phyloP scores from a whole-genome alignment of 306 rosid species.

The Abrus pulchellus region DNA sequence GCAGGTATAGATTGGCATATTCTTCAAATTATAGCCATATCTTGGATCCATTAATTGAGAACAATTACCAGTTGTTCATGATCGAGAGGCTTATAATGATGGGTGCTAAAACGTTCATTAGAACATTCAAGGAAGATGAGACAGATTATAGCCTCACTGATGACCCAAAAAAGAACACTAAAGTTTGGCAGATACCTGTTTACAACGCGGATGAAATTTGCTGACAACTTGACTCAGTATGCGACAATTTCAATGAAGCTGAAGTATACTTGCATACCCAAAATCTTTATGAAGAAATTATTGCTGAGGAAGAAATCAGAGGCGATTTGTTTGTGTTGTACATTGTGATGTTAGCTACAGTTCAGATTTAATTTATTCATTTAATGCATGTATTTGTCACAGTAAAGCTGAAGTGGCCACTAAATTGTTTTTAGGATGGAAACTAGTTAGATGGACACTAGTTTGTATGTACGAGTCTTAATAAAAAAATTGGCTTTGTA shows the following conservation, averaged over 20 bases:
- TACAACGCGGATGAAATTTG: slow-evolving; percentile 69
- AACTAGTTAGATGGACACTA: not conserved
- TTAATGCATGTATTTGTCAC: slow-evolving; percentile 32
- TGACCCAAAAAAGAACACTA: slow-evolving; percentile 95
- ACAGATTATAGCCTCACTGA: slow-evolving; percentile 81
- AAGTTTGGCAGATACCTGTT: slow-evolving; percentile 87
- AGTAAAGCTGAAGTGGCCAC: slow-evolving; percentile 36
- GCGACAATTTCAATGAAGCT: slow-evolving; percentile 3
- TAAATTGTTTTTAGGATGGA: not conserved
- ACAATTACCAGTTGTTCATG: slow-evolving; percentile 91
- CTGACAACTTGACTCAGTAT: slow-evolving; percentile 45
- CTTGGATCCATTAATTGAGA: slow-evolving; percentile 64
- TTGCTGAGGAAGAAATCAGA: slow-evolving; percentile 36
- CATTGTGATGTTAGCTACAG: slow-evolving; percentile 50
- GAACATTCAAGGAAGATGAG: slow-evolving; percentile 83
- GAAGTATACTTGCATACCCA: slow-evolving; percentile 1
- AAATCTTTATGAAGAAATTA: slow-evolving; percentile 28
- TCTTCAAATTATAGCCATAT: slow-evolving; percentile 81
- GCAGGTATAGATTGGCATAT: slow-evolving; percentile 85
- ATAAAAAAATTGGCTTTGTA: slow-evolving; percentile 3
- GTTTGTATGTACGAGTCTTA: slow-evolving; percentile 30
- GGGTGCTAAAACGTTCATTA: slow-evolving; percentile 86
- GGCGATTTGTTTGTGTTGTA: slow-evolving; percentile 53
- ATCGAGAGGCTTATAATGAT: slow-evolving; percentile 82
- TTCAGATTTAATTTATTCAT: slow-evolving; percentile 51